phyloP scores from a whole-genome alignment of 116 monocot genomes.

The Phalaenopsis hybrid region DNA sequence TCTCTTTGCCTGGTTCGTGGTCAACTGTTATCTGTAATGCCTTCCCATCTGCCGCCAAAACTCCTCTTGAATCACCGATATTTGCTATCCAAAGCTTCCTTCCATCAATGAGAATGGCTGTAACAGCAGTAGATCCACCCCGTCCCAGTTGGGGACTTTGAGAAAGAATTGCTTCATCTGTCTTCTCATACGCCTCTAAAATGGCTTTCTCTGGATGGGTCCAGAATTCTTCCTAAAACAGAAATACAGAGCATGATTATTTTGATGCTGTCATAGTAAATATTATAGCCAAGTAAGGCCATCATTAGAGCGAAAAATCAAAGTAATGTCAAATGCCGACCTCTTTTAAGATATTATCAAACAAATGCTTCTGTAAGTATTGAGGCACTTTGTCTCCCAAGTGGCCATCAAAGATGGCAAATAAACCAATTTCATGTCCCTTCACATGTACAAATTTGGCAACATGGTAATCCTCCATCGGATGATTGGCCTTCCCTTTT shows the following conservation, averaged over 20 bases:
- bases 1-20: slow-evolving; percentile 51
- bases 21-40: slow-evolving; percentile 67
- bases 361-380: slow-evolving; percentile 81
- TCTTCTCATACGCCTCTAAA: slow-evolving; percentile 70
- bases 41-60: slow-evolving; percentile 44
- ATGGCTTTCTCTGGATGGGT: slow-evolving; percentile 66
- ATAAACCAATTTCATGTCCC: slow-evolving; percentile 71
- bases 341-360: slow-evolving; percentile 78
- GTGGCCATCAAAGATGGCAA: slow-evolving; percentile 94
- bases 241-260: not conserved
- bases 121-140: slow-evolving; percentile 94
- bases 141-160: slow-evolving; percentile 64
- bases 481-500: slow-evolving; percentile 76
- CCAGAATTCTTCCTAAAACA: slow-evolving; percentile 71
- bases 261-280: not conserved
- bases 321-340: slow-evolving; percentile 20
- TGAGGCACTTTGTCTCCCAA: slow-evolving; percentile 68
- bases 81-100: slow-evolving; percentile 69
- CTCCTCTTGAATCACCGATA: slow-evolving; percentile 86
- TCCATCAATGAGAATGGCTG: slow-evolving; percentile 67
- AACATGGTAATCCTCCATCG: slow-evolving; percentile 91
- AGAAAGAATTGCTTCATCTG: slow-evolving; percentile 73
- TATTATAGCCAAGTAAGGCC: not conserved
- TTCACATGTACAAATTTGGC: slow-evolving; percentile 56
- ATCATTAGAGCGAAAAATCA: not conserved